Evolutionary conservation across 1,284 basidiomycete species (phyloP).

Genomic region (Sporisorium graminicola): DNA sequence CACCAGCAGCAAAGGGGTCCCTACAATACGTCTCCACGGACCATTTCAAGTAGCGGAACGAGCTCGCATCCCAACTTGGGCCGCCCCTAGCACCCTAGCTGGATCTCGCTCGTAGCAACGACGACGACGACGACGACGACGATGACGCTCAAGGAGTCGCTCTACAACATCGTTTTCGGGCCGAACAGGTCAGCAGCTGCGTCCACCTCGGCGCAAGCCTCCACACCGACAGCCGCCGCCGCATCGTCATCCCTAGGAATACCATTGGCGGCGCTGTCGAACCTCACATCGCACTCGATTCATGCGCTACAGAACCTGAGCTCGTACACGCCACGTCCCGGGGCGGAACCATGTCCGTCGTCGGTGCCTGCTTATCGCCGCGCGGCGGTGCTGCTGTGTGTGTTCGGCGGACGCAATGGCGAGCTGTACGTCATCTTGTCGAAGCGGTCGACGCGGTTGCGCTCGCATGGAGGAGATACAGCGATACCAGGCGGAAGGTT

Average conservation of each 20-base stretch:
- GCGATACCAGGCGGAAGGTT: conserved; percentile 66
- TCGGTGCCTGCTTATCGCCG: conserved; percentile 61
- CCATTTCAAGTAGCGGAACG: too few relatives aligned
- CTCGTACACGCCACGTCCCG: conserved; percentile 27
- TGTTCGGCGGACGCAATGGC: conserved; percentile 60
- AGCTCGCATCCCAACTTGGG: background rate
- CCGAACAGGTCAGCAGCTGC: conserved; percentile 14
- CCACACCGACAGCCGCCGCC: conserved; percentile 7
- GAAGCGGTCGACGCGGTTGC: conserved; percentile 46
- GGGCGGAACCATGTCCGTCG: conserved; percentile 55
- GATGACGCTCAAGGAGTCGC: conserved; percentile 39
- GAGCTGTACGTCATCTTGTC: conserved; percentile 64
- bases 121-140: background rate
- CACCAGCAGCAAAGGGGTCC: background rate
- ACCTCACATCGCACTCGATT: conserved; percentile 34
- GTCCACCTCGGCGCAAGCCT: conserved; percentile 1
- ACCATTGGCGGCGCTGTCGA: conserved; percentile 15
- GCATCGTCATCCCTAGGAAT: conserved; percentile 17
- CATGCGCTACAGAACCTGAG: conserved; percentile 48
- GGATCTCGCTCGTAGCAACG: too few relatives aligned
- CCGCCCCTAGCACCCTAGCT: too few relatives aligned
- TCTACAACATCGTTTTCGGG: conserved; percentile 42
- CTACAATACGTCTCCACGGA: too few relatives aligned
- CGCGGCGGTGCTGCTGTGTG: conserved; percentile 61
- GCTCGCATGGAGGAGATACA: conserved; percentile 65